phyloP scores from a whole-genome alignment of 768 basidiomycete species.

The Termitomyces heimii region DNA sequence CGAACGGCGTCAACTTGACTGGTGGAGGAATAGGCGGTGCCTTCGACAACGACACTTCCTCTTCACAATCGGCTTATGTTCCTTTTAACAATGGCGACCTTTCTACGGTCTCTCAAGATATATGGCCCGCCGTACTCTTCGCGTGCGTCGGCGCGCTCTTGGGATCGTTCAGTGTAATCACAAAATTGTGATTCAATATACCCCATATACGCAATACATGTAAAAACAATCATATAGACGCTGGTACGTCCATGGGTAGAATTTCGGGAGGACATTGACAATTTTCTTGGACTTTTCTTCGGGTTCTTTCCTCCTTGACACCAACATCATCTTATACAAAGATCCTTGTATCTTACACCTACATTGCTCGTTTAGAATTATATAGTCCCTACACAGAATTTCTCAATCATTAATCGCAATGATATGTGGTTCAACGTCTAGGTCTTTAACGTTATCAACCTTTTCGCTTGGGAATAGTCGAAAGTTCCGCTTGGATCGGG shows the following conservation, averaged over 20 bases:
- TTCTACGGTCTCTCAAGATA: conserved; percentile 22
- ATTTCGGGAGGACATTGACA: neutral
- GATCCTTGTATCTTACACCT: neutral
- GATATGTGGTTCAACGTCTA: neutral
- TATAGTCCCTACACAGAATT: neutral
- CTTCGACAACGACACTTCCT: conserved; percentile 17
- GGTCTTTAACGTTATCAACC: neutral
- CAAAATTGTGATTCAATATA: neutral
- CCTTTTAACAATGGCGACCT: conserved; percentile 41
- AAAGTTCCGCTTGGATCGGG: neutral
- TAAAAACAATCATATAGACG: neutral
- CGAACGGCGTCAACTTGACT: conserved; percentile 66
- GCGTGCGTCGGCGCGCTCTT: conserved; percentile 30
- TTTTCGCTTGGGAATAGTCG: no score
- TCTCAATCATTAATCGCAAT: conserved; percentile 1
- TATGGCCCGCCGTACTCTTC: conserved; percentile 27
- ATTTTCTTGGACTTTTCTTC: conserved; percentile 1
- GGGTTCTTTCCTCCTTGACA: neutral
- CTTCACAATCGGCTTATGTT: conserved; percentile 30
- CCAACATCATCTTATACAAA: neutral
- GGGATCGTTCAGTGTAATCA: conserved; percentile 24
- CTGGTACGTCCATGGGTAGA: neutral
- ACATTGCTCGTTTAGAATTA: conserved; percentile 4
- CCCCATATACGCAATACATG: neutral
- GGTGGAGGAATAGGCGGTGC: conserved; percentile 47